Conservation (phyloP, 257 asterid genomes). For the Fraxinus excelsior region DNA sequence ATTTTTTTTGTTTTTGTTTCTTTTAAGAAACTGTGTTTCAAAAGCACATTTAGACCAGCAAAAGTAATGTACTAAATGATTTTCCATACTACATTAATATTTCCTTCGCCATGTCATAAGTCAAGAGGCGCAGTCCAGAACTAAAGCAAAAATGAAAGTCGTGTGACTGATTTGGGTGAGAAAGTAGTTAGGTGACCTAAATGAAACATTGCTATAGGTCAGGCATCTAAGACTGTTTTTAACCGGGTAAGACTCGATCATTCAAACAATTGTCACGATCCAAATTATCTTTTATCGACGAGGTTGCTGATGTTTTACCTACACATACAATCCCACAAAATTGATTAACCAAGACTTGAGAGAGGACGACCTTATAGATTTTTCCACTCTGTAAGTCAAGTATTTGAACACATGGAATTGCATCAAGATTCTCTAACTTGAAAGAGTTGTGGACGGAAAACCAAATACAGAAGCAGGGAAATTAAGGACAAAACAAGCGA, state of each 20-base stretch:
- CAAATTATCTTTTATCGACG: neutral
- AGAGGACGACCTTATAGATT: neutral
- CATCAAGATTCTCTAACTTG: constrained; percentile 11
- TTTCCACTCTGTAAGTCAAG: neutral
- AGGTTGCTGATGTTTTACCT: constrained; percentile 5
- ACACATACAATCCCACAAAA: constrained; percentile 1
- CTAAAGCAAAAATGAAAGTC: neutral
- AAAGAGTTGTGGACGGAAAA: constrained; percentile 7
- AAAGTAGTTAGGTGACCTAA: neutral
- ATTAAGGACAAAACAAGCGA: constrained; percentile 3
- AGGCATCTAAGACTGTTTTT: neutral
- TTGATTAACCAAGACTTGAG: neutral
- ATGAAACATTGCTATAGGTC: neutral
- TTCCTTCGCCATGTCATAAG: no score
- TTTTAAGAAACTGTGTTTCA: neutral
- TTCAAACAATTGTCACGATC: neutral
- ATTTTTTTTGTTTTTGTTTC: neutral
- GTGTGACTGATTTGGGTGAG: neutral
- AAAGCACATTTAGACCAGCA: neutral
- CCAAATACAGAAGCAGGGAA: neutral
- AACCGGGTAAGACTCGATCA: neutral
- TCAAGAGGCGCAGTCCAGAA: neutral
- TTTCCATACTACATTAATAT: no score
- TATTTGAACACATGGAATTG: neutral
- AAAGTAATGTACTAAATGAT: no score